Percentiles rank a stretch among this genome's conserved stretches.
phyloP scores from a whole-genome alignment of 495 filamentous ascomycete genomes.

The Elasticomyces elasticus region DNA sequence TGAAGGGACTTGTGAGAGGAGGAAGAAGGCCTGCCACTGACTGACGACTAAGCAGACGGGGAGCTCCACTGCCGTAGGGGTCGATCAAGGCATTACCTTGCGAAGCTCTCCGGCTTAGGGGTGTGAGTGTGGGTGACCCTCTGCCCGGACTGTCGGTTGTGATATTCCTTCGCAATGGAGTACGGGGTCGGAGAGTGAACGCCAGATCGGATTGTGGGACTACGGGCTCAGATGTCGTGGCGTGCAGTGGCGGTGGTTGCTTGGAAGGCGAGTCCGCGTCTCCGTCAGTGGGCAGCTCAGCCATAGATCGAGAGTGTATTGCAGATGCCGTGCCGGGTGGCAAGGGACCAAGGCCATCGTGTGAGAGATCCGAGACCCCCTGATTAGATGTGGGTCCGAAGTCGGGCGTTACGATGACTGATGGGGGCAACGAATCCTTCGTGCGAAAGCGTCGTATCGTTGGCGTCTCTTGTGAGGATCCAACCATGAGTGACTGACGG shows the following conservation, averaged over 20 bases:
- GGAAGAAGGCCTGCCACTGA: slow-evolving; percentile 25
- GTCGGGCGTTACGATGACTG: slow-evolving; percentile 8
- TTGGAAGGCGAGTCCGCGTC: neutral
- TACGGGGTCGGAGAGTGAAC: slow-evolving; percentile 6
- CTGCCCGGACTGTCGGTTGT: slow-evolving; percentile 1
- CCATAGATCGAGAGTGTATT: slow-evolving; percentile 6
- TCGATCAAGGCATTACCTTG: slow-evolving; percentile 5
- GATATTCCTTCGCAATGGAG: slow-evolving; percentile 3
- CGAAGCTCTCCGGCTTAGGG: neutral
- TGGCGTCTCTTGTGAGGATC: slow-evolving; percentile 5
- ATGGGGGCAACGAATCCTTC: slow-evolving; percentile 4
- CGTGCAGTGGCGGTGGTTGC: slow-evolving; percentile 16
- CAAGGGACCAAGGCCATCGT: neutral
- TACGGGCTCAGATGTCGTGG: slow-evolving; percentile 17
- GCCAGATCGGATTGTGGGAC: neutral
- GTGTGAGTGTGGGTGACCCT: slow-evolving; percentile 4
- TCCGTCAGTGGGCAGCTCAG: neutral
- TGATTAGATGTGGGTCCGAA: neutral
- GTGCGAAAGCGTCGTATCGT: neutral
- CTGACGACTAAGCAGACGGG: slow-evolving; percentile 18
- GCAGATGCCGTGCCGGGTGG: slow-evolving; percentile 7
- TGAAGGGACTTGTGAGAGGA: slow-evolving; percentile 25
- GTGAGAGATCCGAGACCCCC: neutral
- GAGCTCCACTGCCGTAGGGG: slow-evolving; percentile 7
- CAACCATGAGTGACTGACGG: slow-evolving; percentile 7